Evolutionary conservation across 2,329 filamentous ascomycete species (phyloP).

Genomic region (Calonectria naviculata): DNA sequence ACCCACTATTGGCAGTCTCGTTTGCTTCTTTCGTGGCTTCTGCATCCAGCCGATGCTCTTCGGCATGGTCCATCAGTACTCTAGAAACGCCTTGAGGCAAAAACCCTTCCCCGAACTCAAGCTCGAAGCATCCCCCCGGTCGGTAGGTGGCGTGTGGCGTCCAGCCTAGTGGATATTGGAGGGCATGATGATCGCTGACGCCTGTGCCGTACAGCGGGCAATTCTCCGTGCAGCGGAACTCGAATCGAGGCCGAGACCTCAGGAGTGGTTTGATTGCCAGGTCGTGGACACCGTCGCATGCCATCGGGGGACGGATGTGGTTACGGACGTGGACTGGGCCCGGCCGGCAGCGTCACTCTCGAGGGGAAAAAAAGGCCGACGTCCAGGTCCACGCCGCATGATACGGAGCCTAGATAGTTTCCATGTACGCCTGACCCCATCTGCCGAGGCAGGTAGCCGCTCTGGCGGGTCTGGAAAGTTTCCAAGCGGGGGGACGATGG

Average conservation of each 20-base stretch:
- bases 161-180: neutral
- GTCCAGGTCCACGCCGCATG: neutral
- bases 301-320: neutral
- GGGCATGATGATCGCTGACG: slow-evolving; percentile 8
- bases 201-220: neutral
- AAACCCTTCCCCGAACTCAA: slow-evolving; percentile 27
- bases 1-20: slow-evolving; percentile 23
- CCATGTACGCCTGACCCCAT: neutral
- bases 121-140: slow-evolving; percentile 19
- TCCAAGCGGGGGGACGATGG: slow-evolving; percentile 3
- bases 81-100: slow-evolving; percentile 34
- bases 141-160: slow-evolving; percentile 21
- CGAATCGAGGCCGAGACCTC: slow-evolving; percentile 13
- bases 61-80: slow-evolving; percentile 28
- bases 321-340: neutral
- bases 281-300: slow-evolving; percentile 2
- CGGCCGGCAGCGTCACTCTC: neutral
- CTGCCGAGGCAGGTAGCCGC: slow-evolving; percentile 10
- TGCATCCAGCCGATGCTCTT: slow-evolving; percentile 22
- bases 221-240: slow-evolving; percentile 9
- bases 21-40: slow-evolving; percentile 26
- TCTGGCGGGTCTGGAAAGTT: slow-evolving; percentile 22
- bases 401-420: neutral
- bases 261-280: neutral
- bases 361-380: neutral